A percentile compares a stretch with the other conserved stretches of the same genome.
These are phyloP conservation scores for Xylaria flabelliformis DNA, from an alignment of 495 filamentous ascomycete genomes.

Conservation along the genomic window DNA sequence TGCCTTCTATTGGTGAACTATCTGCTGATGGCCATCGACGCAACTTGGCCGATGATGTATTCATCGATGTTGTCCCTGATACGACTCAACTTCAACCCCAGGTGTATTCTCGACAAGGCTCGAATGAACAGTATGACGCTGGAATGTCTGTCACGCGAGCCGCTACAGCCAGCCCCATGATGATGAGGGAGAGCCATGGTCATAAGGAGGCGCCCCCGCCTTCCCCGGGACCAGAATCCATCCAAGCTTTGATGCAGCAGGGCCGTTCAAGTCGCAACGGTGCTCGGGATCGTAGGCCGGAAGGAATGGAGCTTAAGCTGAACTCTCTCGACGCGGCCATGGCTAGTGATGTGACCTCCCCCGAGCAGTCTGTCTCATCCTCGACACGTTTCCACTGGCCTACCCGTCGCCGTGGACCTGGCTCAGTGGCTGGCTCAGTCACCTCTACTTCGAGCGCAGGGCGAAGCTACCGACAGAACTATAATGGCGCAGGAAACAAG, in stretches of 20 bases:
- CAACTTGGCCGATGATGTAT: conserved; percentile 43
- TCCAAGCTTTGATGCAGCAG: conserved; percentile 61
- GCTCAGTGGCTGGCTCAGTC: conserved; percentile 55
- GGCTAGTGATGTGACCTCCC: conserved; percentile 57
- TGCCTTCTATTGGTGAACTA: conserved; percentile 87
- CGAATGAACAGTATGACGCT: conserved; percentile 30
- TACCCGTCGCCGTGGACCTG: conserved; percentile 50
- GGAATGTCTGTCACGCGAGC: conserved; percentile 46
- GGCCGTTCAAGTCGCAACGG: conserved; percentile 65
- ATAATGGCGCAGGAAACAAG: conserved; percentile 52
- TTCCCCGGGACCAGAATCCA: conserved; percentile 55
- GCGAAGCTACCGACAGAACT: conserved; percentile 42
- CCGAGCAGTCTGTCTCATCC: conserved; percentile 55
- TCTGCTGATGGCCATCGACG: conserved; percentile 47
- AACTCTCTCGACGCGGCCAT: conserved; percentile 62
- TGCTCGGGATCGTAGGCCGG: conserved; percentile 80
- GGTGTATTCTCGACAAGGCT: conserved; percentile 30
- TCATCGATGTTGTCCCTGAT: conserved; percentile 33
- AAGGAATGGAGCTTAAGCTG: conserved; percentile 77
- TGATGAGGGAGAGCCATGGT: conserved; percentile 47
- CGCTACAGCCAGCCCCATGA: conserved; percentile 58
- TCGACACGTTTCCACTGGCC: conserved; percentile 55
- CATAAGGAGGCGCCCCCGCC: conserved; percentile 53
- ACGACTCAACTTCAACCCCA: conserved; percentile 25
- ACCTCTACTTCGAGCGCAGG: conserved; percentile 49